phyloP scores from a whole-genome alignment of 768 basidiomycete genomes.

The Lactarius psammicola region DNA sequence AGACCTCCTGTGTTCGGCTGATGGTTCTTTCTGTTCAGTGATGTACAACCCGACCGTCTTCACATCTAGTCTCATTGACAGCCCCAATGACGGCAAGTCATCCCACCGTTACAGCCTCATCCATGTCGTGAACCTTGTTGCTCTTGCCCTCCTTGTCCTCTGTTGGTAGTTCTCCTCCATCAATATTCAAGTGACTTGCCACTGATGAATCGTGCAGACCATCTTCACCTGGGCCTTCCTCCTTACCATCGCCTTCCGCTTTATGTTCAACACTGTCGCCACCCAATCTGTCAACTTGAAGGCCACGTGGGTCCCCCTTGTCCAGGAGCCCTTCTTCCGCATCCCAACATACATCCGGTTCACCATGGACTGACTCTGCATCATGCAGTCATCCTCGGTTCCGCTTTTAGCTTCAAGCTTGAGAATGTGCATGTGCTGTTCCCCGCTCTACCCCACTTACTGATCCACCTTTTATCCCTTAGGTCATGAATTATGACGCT shows the following conservation, averaged over 20 bases:
- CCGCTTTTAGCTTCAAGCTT: slow-evolving; percentile 79
- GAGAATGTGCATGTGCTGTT: slow-evolving; percentile 42
- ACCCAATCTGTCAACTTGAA: slow-evolving; percentile 70
- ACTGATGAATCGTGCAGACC: slow-evolving; percentile 81
- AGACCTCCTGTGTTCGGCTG: too few species aligned
- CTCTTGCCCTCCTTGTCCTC: slow-evolving; percentile 58
- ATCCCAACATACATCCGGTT: slow-evolving; percentile 54
- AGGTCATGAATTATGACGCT: slow-evolving; percentile 69
- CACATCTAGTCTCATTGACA: too few species aligned
- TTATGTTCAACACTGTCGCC: slow-evolving; percentile 68
- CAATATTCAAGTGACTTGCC: slow-evolving; percentile 63
- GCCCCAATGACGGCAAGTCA: slow-evolving; percentile 26
- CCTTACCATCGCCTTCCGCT: slow-evolving; percentile 78
- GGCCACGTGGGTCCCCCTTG: slow-evolving; percentile 63
- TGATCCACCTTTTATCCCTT: slow-evolving; percentile 5
- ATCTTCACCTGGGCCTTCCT: slow-evolving; percentile 83
- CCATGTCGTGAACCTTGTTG: slow-evolving; percentile 44
- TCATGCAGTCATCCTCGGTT: slow-evolving; percentile 81
- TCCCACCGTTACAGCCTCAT: slow-evolving; percentile 23
- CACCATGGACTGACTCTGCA: slow-evolving; percentile 68
- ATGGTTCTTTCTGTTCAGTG: too few species aligned
- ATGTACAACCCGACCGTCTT: too few species aligned
- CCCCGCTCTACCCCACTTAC: not conserved
- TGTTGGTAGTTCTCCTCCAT: slow-evolving; percentile 87
- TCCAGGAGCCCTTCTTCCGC: too few species aligned